These are phyloP conservation scores for Chaetomium cochliodes DNA, from an alignment of 495 filamentous ascomycete species.

Conservation along the genomic window DNA sequence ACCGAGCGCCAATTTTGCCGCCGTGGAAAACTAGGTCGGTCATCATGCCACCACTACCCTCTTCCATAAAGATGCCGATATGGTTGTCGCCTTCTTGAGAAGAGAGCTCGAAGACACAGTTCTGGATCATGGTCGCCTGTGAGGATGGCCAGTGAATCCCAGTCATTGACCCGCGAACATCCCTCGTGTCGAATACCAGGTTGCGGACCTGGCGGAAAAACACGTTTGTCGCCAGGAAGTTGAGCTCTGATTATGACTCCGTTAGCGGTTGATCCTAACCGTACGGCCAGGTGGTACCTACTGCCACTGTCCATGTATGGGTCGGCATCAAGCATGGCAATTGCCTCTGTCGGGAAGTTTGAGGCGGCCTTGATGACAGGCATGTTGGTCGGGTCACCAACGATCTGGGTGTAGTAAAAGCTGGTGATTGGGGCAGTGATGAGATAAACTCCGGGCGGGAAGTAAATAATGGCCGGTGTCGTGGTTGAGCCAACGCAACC, in stretches of 20 bases:
- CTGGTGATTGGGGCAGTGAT: conserved; percentile 59
- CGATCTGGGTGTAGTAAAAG: conserved; percentile 64
- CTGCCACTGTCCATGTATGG: conserved; percentile 29
- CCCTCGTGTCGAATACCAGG: conserved; percentile 79
- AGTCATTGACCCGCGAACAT: conserved; percentile 57
- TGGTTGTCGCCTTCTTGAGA: conserved; percentile 59
- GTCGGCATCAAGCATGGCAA: conserved; percentile 31
- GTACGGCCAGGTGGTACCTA: not conserved
- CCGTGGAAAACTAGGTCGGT: conserved; percentile 71
- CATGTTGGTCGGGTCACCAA: conserved; percentile 57
- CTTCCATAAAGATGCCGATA: conserved; percentile 71
- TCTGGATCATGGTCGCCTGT: conserved; percentile 86
- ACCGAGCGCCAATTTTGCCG: conserved; percentile 58
- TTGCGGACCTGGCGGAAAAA: conserved; percentile 95
- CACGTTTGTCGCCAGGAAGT: conserved; percentile 68
- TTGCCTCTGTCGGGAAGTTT: conserved; percentile 48
- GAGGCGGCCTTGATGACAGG: conserved; percentile 69
- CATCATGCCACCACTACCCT: conserved; percentile 70
- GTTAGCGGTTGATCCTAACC: not conserved
- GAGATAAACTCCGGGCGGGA: conserved; percentile 64
- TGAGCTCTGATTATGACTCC: conserved; percentile 18
- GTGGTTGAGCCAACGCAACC: conserved; percentile 73
- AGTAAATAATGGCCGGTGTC: conserved; percentile 69
- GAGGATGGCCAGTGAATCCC: conserved; percentile 96
- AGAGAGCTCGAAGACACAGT: conserved; percentile 77